Conservation (phyloP, 75 land plant genomes). For the Isoetes taiwanensis region DNA sequence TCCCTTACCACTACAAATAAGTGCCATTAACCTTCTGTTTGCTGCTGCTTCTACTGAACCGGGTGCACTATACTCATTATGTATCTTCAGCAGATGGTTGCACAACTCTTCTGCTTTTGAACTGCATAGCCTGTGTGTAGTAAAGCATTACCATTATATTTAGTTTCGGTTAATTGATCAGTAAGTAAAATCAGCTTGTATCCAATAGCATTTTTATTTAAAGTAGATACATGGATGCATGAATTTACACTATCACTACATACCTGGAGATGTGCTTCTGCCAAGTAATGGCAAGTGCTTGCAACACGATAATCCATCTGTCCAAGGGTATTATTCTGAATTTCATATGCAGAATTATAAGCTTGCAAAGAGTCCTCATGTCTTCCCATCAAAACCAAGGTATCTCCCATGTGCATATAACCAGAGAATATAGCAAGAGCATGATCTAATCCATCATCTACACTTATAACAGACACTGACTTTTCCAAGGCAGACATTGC, state of each 20-base stretch:
- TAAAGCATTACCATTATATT: too few species aligned
- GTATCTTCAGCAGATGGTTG: slow-evolving; percentile 46
- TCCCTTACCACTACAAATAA: slow-evolving; percentile 65
- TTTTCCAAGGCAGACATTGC: too few species aligned
- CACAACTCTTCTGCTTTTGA: slow-evolving; percentile 66
- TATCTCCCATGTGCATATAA: slow-evolving; percentile 84
- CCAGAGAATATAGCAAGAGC: slow-evolving; percentile 73
- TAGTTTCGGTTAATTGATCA: too few species aligned
- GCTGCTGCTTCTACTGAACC: slow-evolving; percentile 75
- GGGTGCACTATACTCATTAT: slow-evolving; percentile 37
- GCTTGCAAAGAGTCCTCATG: slow-evolving; percentile 36
- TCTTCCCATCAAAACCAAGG: slow-evolving; percentile 49
- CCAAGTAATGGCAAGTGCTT: slow-evolving; percentile 70
- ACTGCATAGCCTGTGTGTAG: slow-evolving; percentile 83
- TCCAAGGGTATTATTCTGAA: slow-evolving; percentile 58
- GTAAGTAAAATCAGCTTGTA: too few species aligned
- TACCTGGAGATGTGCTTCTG: slow-evolving; percentile 72
- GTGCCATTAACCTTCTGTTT: slow-evolving; percentile 73
- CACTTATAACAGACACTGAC: too few species aligned
- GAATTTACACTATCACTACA: too few species aligned
- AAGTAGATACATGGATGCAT: too few species aligned
- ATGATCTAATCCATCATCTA: slow-evolving; percentile 38
- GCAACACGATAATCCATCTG: slow-evolving; percentile 60
- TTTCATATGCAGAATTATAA: slow-evolving; percentile 42
- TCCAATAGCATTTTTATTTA: too few species aligned